These are phyloP conservation scores for Chalara sp. DNA, from an alignment of 2,329 filamentous ascomycete genomes.

Conservation along the genomic window DNA sequence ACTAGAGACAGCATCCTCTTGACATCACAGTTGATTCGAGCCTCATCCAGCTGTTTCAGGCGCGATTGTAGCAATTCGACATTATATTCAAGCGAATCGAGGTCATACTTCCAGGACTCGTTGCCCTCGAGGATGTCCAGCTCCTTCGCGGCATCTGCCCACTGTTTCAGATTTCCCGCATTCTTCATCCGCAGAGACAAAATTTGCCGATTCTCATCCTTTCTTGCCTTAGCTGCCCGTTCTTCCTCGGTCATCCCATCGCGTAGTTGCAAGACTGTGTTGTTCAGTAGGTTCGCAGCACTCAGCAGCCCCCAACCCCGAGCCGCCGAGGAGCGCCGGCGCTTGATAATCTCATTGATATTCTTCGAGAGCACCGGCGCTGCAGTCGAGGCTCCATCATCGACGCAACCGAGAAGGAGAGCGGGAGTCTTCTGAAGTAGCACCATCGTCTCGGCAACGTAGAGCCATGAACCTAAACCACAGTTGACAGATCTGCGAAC, in stretches of 20 bases:
- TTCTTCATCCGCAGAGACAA: conserved; percentile 59
- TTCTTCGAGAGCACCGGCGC: neutral
- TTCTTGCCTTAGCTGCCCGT: conserved; percentile 37
- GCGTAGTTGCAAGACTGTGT: conserved; percentile 17
- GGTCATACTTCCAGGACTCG: conserved; percentile 70
- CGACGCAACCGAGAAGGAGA: neutral
- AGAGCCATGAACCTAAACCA: too few species aligned
- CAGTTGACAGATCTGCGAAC: too few species aligned
- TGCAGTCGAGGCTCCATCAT: neutral
- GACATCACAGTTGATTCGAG: conserved; percentile 64
- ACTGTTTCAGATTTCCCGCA: conserved; percentile 62
- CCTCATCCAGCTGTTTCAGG: conserved; percentile 68
- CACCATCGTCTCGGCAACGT: neutral
- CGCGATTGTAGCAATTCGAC: conserved; percentile 60
- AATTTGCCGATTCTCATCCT: conserved; percentile 55
- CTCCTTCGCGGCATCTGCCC: conserved; percentile 68
- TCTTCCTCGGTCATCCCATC: conserved; percentile 34
- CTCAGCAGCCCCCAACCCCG: conserved; percentile 18
- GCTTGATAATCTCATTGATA: neutral
- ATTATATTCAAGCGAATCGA: conserved; percentile 47
- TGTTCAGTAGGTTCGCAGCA: conserved; percentile 20
- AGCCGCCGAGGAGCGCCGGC: neutral
- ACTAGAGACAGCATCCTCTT: conserved; percentile 73
- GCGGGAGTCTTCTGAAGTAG: neutral
- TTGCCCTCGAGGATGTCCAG: conserved; percentile 76